These are phyloP conservation scores for Articulospora tetracladia DNA, from an alignment of 495 filamentous ascomycete species.

Conservation along the genomic window DNA sequence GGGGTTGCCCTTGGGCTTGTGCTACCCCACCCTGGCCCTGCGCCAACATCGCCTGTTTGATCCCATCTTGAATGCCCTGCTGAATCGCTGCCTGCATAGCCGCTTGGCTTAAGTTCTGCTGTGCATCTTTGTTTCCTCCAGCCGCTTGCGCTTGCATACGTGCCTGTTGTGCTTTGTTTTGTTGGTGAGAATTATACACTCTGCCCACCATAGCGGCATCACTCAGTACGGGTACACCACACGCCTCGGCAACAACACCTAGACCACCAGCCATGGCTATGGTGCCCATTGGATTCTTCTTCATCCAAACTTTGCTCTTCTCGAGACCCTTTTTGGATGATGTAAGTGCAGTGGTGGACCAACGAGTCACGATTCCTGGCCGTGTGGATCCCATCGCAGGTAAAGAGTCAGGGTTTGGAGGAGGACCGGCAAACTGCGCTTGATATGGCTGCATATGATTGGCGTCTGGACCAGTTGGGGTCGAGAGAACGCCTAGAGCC, in stretches of 20 bases:
- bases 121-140: background rate
- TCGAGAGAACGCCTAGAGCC: background rate
- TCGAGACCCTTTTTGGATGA: background rate
- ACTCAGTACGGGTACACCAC: background rate
- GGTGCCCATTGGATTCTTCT: background rate
- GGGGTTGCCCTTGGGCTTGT: background rate
- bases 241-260: background rate
- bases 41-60: background rate
- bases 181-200: background rate
- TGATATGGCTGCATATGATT: background rate
- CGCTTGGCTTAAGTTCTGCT: background rate
- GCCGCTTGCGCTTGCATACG: background rate
- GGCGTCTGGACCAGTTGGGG: background rate
- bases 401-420: background rate
- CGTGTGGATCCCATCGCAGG: background rate
- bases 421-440: background rate
- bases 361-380: background rate
- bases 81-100: background rate
- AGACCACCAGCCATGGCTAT: constrained; percentile 1
- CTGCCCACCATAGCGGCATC: background rate
- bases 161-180: background rate
- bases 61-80: background rate
- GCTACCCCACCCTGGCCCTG: background rate
- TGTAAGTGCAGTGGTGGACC: background rate
- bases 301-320: background rate